Base-by-base conservation (phyloP, 2,329 filamentous ascomycete genomes). In the Pseudogymnoascus sp. region DNA sequence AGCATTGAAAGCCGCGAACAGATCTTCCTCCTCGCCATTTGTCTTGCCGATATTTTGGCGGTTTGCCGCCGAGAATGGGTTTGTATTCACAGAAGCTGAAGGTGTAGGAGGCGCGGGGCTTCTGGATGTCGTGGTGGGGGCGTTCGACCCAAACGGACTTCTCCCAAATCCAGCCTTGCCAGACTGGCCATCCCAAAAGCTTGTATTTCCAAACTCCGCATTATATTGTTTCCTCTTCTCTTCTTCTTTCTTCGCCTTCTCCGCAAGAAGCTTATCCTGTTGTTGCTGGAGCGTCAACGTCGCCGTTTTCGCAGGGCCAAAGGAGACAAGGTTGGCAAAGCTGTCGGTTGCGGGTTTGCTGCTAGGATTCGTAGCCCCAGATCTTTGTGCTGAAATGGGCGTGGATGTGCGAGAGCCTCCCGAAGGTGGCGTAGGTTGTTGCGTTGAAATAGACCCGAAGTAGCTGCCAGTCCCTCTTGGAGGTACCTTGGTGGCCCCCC, bases 241-340 rank as follows among this genome's bases (percentile, higher is more conserved):
- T 64, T 88, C 88, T 65, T 92, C 89, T 73, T 93, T 90, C 73
- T 79, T 84, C 35, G 82, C 80, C 76, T 85, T 90, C 75, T 88
- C 85, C 3, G 80, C 82, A 67, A 86, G 82, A 38, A 89, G 75
- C 65, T 84, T 84, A 66, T 85, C 83, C 75, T 91, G 90, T 70
- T 91, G 88, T 75, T 96, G 90, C 67, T 89, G 84, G 68, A 96
- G 77, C 65, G 85, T 89, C 14, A 97, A 79, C 67, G 89, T 95
- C 61, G 69, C 68, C 43, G 76, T 75, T 56, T 75, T 75, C 46
- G 77, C 76, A 31, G 82, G 75, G 59, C 83, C 83, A 70, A 89
- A 86, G 68, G 82, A 86, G 65, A 92, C 80, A 61, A 95, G 79
- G 70, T 87, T 89, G 71, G 90, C 89, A 76, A 95, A 95, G 78